These are phyloP conservation scores for Linum lewisii DNA, from an alignment of 345 rosid species.

Conservation along the genomic window DNA sequence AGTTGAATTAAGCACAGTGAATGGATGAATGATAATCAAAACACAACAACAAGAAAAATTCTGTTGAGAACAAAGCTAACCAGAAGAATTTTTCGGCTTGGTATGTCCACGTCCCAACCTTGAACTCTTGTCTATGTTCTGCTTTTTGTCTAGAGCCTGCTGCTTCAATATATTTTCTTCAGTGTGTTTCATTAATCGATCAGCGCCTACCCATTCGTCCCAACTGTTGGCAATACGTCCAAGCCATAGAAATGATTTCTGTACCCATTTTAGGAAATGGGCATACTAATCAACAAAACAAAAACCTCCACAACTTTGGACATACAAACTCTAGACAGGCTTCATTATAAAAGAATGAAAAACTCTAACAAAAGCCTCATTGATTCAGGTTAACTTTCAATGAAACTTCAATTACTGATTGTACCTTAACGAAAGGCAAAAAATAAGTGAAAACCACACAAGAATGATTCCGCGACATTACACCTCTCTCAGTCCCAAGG, in stretches of 20 bases:
- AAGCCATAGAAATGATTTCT: constrained; percentile 28
- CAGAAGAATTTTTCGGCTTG: constrained; percentile 24
- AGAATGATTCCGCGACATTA: constrained; percentile 2
- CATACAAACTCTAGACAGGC: no score
- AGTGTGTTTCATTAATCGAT: constrained; percentile 21
- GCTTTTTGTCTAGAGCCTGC: constrained; percentile 24
- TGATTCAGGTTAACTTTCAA: no score
- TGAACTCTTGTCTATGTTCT: constrained; percentile 17
- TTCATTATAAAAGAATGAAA: no score
- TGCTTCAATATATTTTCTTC: constrained; percentile 25
- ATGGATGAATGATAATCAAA: not conserved
- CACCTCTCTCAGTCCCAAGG: constrained; percentile 13
- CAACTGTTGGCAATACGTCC: constrained; percentile 37
- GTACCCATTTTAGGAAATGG: constrained; percentile 24
- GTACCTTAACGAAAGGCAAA: not conserved
- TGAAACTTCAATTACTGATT: no score
- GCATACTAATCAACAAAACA: constrained; percentile 27
- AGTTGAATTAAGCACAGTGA: not conserved
- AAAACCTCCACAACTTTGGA: constrained; percentile 8
- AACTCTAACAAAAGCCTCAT: no score
- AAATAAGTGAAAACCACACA: constrained; percentile 4
- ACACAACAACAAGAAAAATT: not conserved
- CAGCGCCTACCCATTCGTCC: constrained; percentile 29
- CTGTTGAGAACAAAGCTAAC: constrained; percentile 9
- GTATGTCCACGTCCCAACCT: constrained; percentile 23